phyloP scores from a whole-genome alignment of 2,329 filamentous ascomycete genomes.

The Rhynchosporium agropyri region DNA sequence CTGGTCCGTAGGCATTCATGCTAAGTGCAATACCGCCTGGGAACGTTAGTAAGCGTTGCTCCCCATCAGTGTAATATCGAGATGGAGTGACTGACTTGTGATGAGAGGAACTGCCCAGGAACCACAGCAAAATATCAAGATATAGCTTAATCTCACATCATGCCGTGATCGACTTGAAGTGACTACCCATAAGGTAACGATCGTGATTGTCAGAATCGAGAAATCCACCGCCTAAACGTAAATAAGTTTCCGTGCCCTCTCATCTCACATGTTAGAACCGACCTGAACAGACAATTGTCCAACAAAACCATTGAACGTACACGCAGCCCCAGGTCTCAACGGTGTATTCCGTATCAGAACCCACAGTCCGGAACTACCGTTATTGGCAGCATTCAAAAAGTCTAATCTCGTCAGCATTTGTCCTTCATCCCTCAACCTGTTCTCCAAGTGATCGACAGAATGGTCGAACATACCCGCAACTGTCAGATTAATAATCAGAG shows the following conservation, averaged over 20 bases:
- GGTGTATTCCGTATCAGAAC: slow-evolving; percentile 8
- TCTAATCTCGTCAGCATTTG: not conserved
- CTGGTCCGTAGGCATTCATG: slow-evolving; percentile 33
- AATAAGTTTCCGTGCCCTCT: not conserved
- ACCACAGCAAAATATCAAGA: slow-evolving; percentile 1
- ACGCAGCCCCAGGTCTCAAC: slow-evolving; percentile 13
- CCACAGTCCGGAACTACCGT: slow-evolving; percentile 14
- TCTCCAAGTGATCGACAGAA: not conserved
- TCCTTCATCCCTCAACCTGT: not conserved
- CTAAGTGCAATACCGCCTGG: slow-evolving; percentile 12
- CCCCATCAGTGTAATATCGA: too few species aligned
- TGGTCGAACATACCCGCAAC: slow-evolving; percentile 11
- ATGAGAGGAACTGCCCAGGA: slow-evolving; percentile 14
- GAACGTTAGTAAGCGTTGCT: not conserved
- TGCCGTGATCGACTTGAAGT: slow-evolving; percentile 12
- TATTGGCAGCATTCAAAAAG: slow-evolving; percentile 17
- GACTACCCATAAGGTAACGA: slow-evolving; percentile 14
- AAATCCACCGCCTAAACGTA: slow-evolving; percentile 15
- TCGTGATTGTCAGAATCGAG: slow-evolving; percentile 16
- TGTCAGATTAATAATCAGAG: slow-evolving; percentile 19
- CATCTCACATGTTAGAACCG: not conserved
- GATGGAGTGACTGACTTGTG: slow-evolving; percentile 10
- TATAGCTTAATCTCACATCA: slow-evolving; percentile 1
- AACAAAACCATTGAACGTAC: slow-evolving; percentile 16
- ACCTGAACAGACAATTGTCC: slow-evolving; percentile 19